A percentile compares a stretch with the other conserved stretches of the same genome.
Evolutionary conservation across 257 asterid species (phyloP).

Genomic region (Avicennia marina): DNA sequence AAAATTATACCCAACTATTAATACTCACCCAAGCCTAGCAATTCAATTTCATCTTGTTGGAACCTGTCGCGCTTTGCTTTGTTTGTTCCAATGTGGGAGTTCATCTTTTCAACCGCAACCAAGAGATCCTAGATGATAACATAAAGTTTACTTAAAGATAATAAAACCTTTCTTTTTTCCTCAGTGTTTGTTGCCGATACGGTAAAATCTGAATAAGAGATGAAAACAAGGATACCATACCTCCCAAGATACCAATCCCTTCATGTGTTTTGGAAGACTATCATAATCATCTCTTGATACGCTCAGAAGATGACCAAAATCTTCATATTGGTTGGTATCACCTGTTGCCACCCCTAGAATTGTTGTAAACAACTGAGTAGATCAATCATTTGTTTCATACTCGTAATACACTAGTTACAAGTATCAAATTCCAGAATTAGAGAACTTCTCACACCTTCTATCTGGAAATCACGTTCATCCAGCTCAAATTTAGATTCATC

Average conservation of each 20-base stretch:
- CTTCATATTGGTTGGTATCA: constrained; percentile 26
- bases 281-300: constrained; percentile 68
- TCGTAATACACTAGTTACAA: constrained; percentile 1
- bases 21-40: constrained; percentile 61
- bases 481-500: constrained; percentile 31
- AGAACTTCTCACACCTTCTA: constrained; percentile 27
- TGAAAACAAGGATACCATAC: constrained; percentile 30
- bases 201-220: background rate
- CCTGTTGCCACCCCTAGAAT: constrained; percentile 28
- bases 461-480: constrained; percentile 31
- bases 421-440: background rate
- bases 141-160: background rate
- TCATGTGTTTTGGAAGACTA: constrained; percentile 70
- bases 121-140: constrained; percentile 51
- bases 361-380: constrained; percentile 15
- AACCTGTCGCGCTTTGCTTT: constrained; percentile 30
- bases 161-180: background rate
- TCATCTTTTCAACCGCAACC: constrained; percentile 64
- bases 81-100: constrained; percentile 44
- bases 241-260: constrained; percentile 80
- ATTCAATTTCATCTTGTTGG: constrained; percentile 62
- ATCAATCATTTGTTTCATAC: constrained; percentile 9
- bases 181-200: background rate
- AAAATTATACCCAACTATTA: background rate
- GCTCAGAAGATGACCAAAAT: constrained; percentile 27